phyloP scores from a whole-genome alignment of 2,329 filamentous ascomycete genomes.

The Ophiocordyceps robertsii region DNA sequence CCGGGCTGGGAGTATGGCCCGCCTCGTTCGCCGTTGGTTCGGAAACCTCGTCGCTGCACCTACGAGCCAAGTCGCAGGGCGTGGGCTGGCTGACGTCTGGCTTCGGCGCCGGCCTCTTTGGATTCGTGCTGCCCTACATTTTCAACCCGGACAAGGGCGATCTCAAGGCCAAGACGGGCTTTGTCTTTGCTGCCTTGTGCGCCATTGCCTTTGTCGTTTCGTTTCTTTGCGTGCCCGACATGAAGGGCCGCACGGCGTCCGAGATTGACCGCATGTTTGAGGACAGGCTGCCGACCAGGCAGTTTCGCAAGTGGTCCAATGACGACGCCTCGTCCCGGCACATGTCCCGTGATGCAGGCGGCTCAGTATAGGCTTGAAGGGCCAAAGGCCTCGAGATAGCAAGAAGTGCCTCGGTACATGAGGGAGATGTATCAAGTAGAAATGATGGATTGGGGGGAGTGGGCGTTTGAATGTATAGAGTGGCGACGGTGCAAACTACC shows the following conservation, averaged over 20 bases:
- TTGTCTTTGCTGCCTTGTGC: constrained; percentile 24
- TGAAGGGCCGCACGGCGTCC: constrained; percentile 30
- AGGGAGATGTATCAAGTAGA: too few relatives aligned
- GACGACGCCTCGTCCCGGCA: not conserved
- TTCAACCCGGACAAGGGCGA: constrained; percentile 19
- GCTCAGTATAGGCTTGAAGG: not conserved
- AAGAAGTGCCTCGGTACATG: too few relatives aligned
- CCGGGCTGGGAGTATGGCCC: constrained; percentile 28
- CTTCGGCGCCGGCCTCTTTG: constrained; percentile 25
- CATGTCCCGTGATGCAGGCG: not conserved
- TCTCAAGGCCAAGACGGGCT: constrained; percentile 26
- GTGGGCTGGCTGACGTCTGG: constrained; percentile 28
- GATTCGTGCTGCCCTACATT: constrained; percentile 33
- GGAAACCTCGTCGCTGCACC: constrained; percentile 27
- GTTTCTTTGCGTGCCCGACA: constrained; percentile 37
- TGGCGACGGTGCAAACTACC: too few relatives aligned
- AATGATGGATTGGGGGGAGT: too few relatives aligned
- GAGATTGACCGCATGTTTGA: constrained; percentile 33
- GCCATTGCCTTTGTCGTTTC: constrained; percentile 19
- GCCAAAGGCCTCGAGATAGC: too few relatives aligned
- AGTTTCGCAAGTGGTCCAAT: constrained; percentile 9
- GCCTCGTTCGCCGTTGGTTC: constrained; percentile 25
- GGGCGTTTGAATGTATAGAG: too few relatives aligned
- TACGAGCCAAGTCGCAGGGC: constrained; percentile 29
- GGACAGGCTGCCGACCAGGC: constrained; percentile 10